Conservation (phyloP, 1,284 basidiomycete genomes). For the Heterobasidion occidentale region DNA sequence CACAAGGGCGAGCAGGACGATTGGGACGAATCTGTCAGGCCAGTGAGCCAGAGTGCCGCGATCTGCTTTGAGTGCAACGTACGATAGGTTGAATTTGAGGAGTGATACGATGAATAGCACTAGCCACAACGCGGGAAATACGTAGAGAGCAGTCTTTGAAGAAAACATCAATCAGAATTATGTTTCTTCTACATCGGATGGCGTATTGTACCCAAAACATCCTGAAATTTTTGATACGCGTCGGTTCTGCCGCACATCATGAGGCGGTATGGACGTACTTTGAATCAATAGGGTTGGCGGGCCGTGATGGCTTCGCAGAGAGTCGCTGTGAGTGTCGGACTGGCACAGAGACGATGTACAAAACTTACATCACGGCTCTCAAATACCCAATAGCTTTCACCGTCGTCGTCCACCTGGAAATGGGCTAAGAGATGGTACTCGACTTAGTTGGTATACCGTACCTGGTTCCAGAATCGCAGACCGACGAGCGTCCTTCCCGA, state of each 20-base stretch:
- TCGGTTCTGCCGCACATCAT: not conserved
- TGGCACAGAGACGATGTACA: conserved; percentile 1
- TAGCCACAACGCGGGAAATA: conserved; percentile 85
- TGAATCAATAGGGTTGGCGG: conserved; percentile 85
- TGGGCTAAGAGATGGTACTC: conserved; percentile 3
- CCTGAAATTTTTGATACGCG: conserved; percentile 30
- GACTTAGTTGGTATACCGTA: conserved; percentile 16
- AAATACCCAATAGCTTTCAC: conserved; percentile 94
- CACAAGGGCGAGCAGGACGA: conserved; percentile 80
- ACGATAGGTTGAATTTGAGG: conserved; percentile 84
- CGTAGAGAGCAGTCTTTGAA: conserved; percentile 47
- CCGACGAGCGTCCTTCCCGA: conserved; percentile 88
- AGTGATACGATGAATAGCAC: conserved; percentile 82
- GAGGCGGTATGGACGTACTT: conserved; percentile 39
- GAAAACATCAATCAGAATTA: not conserved
- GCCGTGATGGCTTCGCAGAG: conserved; percentile 70
- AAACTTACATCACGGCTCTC: conserved; percentile 77
- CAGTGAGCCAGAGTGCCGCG: not conserved
- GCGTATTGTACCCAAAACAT: conserved; percentile 76
- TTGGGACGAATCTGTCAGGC: conserved; percentile 68
- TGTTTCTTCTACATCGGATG: too few relatives aligned
- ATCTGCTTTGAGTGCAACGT: conserved; percentile 15
- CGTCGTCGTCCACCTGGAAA: conserved; percentile 82
- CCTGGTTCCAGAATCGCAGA: conserved; percentile 94
- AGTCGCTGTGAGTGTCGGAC: not conserved